A percentile compares a stretch with the other conserved stretches of the same genome.
Evolutionary conservation across 768 basidiomycete genomes (phyloP).

Genomic region (Lanmaoa rubissima): DNA sequence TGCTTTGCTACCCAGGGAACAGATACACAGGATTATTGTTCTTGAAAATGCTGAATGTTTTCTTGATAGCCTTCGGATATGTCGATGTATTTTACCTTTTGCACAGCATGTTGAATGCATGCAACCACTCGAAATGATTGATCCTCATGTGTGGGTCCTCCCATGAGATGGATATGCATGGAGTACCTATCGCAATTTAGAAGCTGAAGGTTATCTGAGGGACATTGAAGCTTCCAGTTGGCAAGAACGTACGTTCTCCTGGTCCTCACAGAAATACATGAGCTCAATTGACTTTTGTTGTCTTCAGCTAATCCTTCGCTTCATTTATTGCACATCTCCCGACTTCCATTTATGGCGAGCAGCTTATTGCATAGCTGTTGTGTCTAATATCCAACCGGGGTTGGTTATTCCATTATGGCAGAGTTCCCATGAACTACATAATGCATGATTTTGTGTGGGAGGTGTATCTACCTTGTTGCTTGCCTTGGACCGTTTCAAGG

Average conservation of each 20-base stretch:
- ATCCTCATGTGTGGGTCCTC: conserved; percentile 45
- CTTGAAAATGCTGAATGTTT: conserved; percentile 59
- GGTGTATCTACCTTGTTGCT: conserved; percentile 41
- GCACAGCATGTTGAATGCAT: conserved; percentile 1
- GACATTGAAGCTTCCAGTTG: conserved; percentile 53
- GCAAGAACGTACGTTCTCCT: conserved; percentile 41
- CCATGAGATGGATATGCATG: conserved; percentile 49
- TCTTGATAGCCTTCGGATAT: conserved; percentile 56
- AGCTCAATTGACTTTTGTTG: background rate
- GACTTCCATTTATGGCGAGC: conserved; percentile 70
- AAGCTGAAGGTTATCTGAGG: conserved; percentile 48
- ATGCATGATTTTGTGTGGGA: conserved; percentile 67
- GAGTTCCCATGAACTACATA: conserved; percentile 74
- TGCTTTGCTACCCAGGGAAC: conserved; percentile 61
- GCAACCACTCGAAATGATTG: conserved; percentile 43
- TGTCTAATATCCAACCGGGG: conserved; percentile 69
- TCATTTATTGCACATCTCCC: conserved; percentile 76
- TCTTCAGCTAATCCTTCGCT: conserved; percentile 64
- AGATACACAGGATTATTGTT: conserved; percentile 69
- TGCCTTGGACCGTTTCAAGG: conserved; percentile 1
- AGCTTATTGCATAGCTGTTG: conserved; percentile 78
- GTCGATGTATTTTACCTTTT: conserved; percentile 14
- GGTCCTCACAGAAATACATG: background rate
- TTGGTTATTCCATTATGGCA: conserved; percentile 90
- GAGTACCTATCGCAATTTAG: conserved; percentile 59